Evolutionary conservation across 768 basidiomycete species (phyloP), one percentile per base, ranked within the genome.

Genomic region (Agrocybe chaxingu): DNA sequence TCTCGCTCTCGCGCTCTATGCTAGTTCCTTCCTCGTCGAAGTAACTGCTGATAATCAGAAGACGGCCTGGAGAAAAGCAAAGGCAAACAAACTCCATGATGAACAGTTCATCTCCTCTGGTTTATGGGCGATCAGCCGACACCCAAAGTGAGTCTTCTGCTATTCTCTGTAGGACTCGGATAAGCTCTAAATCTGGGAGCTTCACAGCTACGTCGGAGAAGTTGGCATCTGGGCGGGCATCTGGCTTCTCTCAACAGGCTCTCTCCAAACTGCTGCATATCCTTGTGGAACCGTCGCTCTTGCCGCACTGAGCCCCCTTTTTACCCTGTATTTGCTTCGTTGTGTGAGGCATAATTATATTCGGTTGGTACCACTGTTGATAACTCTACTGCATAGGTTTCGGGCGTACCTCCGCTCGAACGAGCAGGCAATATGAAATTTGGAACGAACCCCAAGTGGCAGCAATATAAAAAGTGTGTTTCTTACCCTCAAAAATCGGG

Each of bases 331-430:
- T 51, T 63, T 89, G n/a, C 58, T 81, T 45, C 71, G 75, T 52
- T 73, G 78, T 56, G 81, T 82, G 47, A 24, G 74, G 61, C 39
- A 12, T 41, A 30, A 3, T 36, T 41, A n/a, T 41, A 16, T 33
- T 46, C n/a, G 29, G 13, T 8, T 19, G 13, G 11, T 13, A 29
- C 11, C 16, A 8, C 13, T 34, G 10, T 19, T 41, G n/a, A 13
- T 46, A 11, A 13, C 37, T 19, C 35, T 5, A 18, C 18, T 7
- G 7, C 57, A 48, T 57, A 84, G 76, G 72, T 77, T 4, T 85
- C 85, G 6, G 86, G 86, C 12, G 79, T 89, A n/a, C 88, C 87
- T 1, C 78, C 79, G 2, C 75, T 89, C 12, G 88, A 90, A 69
- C 66, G 64, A 42, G 63, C 73, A 3, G 80, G 74, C 3, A 72